Evolutionary conservation across 2,329 filamentous ascomycete species (phyloP).

Genomic region (Botryosphaeria dothidea): DNA sequence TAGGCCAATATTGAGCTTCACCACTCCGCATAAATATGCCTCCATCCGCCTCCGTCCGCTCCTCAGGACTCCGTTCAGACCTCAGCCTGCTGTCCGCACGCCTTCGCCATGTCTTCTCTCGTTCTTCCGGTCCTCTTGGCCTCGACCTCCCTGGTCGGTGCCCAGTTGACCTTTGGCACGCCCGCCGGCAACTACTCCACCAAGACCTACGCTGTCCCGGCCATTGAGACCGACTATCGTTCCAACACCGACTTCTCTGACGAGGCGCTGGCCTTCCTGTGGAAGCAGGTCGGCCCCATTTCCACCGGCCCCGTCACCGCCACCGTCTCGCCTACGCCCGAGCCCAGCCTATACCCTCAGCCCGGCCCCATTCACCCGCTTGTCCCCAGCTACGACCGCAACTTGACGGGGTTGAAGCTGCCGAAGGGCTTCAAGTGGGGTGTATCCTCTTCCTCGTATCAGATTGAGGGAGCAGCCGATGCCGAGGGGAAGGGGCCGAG

Average conservation of each 20-base stretch:
- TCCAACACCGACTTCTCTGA: constrained; percentile 44
- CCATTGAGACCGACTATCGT: neutral
- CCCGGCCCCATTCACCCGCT: constrained; percentile 43
- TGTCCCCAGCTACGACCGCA: constrained; percentile 37
- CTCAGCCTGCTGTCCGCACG: neutral
- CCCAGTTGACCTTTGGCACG: neutral
- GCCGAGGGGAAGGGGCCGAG: constrained; percentile 46
- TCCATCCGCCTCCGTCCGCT: neutral
- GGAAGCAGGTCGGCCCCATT: constrained; percentile 48
- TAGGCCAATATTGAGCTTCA: neutral
- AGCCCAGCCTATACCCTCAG: constrained; percentile 41
- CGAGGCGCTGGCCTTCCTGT: constrained; percentile 47
- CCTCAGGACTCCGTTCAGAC: neutral
- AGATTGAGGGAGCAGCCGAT: constrained; percentile 46
- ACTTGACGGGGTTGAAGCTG: constrained; percentile 39
- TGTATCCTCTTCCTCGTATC: constrained; percentile 42
- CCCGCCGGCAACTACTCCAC: constrained; percentile 8
- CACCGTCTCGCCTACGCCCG: constrained; percentile 45
- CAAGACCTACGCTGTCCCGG: constrained; percentile 2
- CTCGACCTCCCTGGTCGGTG: neutral
- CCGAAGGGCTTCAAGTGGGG: constrained; percentile 47
- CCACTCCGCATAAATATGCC: constrained; percentile 4
- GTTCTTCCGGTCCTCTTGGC: neutral
- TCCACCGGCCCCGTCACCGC: constrained; percentile 44
- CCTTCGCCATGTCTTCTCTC: neutral